phyloP scores from a whole-genome alignment of 2,329 filamentous ascomycete genomes.

The Neopestalotiopsis sp. region DNA sequence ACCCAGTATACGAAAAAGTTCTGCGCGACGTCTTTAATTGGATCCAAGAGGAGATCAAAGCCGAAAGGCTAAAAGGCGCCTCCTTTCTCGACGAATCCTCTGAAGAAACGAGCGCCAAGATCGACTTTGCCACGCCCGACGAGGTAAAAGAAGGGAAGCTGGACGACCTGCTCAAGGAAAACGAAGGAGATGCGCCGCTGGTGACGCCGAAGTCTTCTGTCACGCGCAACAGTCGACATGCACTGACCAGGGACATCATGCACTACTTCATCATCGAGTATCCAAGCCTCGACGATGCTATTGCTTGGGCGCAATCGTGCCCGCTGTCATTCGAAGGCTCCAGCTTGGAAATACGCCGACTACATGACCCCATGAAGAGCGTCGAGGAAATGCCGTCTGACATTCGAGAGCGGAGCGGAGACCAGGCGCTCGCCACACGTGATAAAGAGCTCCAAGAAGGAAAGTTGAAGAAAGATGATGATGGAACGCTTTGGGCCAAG shows the following conservation, averaged over 20 bases:
- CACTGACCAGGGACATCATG: background rate
- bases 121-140: background rate
- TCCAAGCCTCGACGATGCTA: background rate
- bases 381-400: background rate
- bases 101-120: background rate
- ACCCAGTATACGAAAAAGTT: background rate
- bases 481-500: background rate
- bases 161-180: background rate
- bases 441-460: background rate
- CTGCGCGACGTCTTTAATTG: background rate
- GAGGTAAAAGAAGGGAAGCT: background rate
- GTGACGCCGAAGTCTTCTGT: background rate
- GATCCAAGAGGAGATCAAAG: background rate
- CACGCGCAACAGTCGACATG: background rate
- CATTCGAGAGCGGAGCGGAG: background rate
- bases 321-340: background rate
- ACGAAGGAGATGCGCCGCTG: background rate
- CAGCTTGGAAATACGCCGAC: background rate
- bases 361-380: background rate
- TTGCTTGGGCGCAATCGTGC: constrained; percentile 4
- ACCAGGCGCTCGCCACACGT: background rate
- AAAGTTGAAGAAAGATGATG: background rate
- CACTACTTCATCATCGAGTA: background rate
- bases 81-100: background rate
- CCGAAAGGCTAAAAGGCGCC: background rate